phyloP scores from a whole-genome alignment of 495 filamentous ascomycete species.

The Massariosphaeria phaeospora region DNA sequence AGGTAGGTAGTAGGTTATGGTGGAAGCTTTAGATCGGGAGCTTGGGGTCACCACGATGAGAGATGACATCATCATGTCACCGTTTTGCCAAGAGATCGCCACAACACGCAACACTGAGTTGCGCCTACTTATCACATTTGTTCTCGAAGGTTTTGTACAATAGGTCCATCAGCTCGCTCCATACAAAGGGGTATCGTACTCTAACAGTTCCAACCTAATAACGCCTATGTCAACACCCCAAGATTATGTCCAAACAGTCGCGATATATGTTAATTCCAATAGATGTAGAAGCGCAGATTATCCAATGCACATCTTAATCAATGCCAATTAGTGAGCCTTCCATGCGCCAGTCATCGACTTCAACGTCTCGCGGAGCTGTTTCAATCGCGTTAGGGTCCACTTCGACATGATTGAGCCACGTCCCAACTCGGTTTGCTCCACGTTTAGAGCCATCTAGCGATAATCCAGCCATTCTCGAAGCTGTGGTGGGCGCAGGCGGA shows the following conservation, averaged over 20 bases:
- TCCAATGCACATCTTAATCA: conserved; percentile 4
- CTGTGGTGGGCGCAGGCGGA: conserved; percentile 8
- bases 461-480: conserved; percentile 32
- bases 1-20: neutral
- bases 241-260: neutral
- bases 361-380: conserved; percentile 9
- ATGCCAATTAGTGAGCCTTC: conserved; percentile 24
- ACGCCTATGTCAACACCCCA: too few relatives aligned
- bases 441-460: conserved; percentile 24
- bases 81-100: conserved; percentile 1
- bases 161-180: too few relatives aligned
- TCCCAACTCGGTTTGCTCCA: conserved; percentile 32
- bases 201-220: too few relatives aligned
- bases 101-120: too few relatives aligned
- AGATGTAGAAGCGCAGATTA: neutral
- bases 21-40: neutral
- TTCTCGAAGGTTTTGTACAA: too few relatives aligned
- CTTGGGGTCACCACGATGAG: neutral
- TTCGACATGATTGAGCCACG: conserved; percentile 33
- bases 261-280: neutral
- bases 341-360: conserved; percentile 25
- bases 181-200: too few relatives aligned
- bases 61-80: conserved; percentile 4
- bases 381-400: conserved; percentile 26
- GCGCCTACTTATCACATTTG: too few relatives aligned